Evolutionary conservation across 176 grass and related monocot species (phyloP), one percentile per base, ranked within the genome.

Genomic region (Carex myosuroides): DNA sequence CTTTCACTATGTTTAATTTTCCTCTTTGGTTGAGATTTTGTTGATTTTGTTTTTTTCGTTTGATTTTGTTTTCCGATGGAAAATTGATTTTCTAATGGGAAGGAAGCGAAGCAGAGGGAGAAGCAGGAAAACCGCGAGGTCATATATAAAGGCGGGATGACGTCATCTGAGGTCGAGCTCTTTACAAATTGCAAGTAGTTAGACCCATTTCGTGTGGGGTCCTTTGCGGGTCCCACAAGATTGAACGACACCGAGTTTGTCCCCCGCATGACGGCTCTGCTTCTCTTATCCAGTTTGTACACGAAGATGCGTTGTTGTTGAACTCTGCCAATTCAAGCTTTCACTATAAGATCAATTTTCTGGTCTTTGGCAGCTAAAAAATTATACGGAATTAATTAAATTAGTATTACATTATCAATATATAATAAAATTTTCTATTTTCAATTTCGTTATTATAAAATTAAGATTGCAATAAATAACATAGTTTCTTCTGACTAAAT

Each of bases 171-270:
- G 58, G 61, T 63, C 5, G 52, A 59, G 61, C 30, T 6, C 17
- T 10, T 3, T 58, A 29, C 29, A 1, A 29, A 29, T 29, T 29
- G 21, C 30, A 39, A 82, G 16, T 32, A 52, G 33, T 65, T 81
- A 64, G 79, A 81, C 60, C 37, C 79, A 67, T 82, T 83, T 68
- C 63, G 39, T 54, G 61, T 83, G 80, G 79, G 79, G 13, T 48
- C 18, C 39, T 1, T 62, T 18, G 8, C 1, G 56, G 60, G 46
- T 3, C 80, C 80, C 80, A 68, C 26, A 66, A 52, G 80, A 83
- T 67, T 83, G 80, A 83, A 66, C 32, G 22, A 52, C 20, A 82
- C 60, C 37, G 24, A 21, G 2, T 53, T 54, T 83, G 41, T 67
- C 42, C 24, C 78, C 80, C 20, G 20, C 1, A 4, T 22, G 8